Percentiles rank a stretch among this genome's conserved stretches.
Conservation (phyloP, 2,329 filamentous ascomycete species). For the Mycocentrospora acerina region DNA sequence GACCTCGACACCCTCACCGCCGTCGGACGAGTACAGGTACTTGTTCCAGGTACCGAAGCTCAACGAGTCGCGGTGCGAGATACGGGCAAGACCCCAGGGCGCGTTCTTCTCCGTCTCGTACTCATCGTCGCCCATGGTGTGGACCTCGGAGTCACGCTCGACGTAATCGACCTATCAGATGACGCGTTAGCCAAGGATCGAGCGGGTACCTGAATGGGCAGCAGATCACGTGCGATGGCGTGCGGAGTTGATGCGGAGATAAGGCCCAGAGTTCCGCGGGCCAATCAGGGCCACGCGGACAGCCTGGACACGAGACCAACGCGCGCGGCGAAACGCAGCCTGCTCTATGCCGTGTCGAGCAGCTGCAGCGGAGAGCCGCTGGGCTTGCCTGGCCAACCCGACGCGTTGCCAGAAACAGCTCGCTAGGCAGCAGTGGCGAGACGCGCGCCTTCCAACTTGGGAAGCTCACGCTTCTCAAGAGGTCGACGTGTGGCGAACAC, state of each 20-base stretch:
- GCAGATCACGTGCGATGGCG: constrained; percentile 29
- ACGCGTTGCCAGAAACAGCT: no score
- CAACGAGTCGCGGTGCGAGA: constrained; percentile 88
- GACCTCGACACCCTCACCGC: constrained; percentile 96
- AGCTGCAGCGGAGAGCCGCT: no score
- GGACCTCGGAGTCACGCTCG: constrained; percentile 90
- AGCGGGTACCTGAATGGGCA: constrained; percentile 16
- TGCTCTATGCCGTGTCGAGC: not conserved
- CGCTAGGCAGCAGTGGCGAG: not conserved
- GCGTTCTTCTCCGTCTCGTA: constrained; percentile 80
- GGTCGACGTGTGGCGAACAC: no score
- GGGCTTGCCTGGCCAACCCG: no score
- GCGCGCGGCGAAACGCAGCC: not conserved
- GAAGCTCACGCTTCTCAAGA: no score
- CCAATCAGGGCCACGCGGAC: constrained; percentile 2
- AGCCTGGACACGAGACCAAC: not conserved
- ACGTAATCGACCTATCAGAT: constrained; percentile 82
- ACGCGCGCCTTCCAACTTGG: not conserved
- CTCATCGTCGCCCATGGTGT: constrained; percentile 63
- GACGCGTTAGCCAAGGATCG: constrained; percentile 23
- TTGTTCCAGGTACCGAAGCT: constrained; percentile 96
- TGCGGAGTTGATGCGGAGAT: constrained; percentile 32
- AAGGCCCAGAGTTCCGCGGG: constrained; percentile 19
- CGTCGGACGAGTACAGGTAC: constrained; percentile 87
- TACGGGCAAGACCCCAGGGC: constrained; percentile 98